Conservation (phyloP, 352 stramenopile species). For the Pythium myriotylum region DNA sequence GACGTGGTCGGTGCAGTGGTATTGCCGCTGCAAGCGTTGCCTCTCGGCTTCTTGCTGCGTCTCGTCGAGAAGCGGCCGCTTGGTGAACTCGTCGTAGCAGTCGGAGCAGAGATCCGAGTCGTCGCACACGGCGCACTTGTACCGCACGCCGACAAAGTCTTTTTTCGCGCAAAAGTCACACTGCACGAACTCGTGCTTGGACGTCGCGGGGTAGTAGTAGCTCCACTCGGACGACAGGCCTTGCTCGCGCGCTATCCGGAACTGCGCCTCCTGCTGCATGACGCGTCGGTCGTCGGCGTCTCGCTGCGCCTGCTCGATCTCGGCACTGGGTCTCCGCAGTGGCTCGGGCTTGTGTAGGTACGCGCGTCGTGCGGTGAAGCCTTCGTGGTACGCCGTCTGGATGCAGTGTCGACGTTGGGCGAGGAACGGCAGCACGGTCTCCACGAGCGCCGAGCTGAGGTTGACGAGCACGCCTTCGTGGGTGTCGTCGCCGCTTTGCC, state of each 20-base stretch:
- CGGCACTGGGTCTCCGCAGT: conserved; percentile 7
- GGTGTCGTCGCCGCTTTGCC: conserved; percentile 39
- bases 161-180: conserved; percentile 63
- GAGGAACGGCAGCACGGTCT: conserved; percentile 37
- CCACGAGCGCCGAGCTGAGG: conserved; percentile 39
- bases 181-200: conserved; percentile 59
- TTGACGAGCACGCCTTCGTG: conserved; percentile 66
- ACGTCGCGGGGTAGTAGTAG: conserved; percentile 49
- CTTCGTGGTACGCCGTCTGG: conserved; percentile 54
- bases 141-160: conserved; percentile 54
- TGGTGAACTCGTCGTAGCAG: conserved; percentile 54
- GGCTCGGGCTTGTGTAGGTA: conserved; percentile 32
- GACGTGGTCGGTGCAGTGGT: conserved; percentile 49
- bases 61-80: conserved; percentile 13
- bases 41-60: conserved; percentile 6
- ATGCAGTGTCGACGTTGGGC: conserved; percentile 31
- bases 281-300: conserved; percentile 6
- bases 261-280: conserved; percentile 9
- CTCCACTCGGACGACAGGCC: neutral
- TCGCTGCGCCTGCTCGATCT: conserved; percentile 6
- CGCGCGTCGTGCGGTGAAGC: conserved; percentile 41
- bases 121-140: conserved; percentile 70
- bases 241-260: neutral
- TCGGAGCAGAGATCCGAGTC: conserved; percentile 68
- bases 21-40: neutral